Evolutionary conservation across 495 filamentous ascomycete species (phyloP), one percentile per base, ranked within the genome.

Genomic region (Hypoxylon perforatum): DNA sequence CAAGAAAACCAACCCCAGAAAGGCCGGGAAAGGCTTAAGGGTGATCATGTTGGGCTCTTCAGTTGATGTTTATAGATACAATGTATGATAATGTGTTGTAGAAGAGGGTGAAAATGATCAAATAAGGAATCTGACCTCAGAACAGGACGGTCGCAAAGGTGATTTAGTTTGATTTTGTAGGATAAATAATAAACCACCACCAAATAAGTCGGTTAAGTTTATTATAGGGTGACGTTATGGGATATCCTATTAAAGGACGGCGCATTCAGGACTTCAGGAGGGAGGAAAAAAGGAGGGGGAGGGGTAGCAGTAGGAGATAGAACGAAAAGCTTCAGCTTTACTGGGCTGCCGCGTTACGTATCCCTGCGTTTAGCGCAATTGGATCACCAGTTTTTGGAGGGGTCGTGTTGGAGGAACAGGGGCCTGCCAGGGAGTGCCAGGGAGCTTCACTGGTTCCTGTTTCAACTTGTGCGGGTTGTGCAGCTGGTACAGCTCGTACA

Each of bases 1-100:
- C 11, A 82, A 61, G 52, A 82, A 64, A 52, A 76, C 83, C 45
- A 82, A 65, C 65, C 75, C 80, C 67, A 82, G 60, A 19, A 82
- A 56, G 58, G 78, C 61, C 51, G 77, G 77, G 73, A 75, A 77
- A 8, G 76, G 73, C 63, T 77, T 82, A 36, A 78, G 52, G 51
- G 56, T 59, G 63, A 76, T 71, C 81, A 84, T 84, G 48, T 55
- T 77, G 56, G 25, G 42, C 45, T 56, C 28, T 39, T 45, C 57
- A 9, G 15, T 23, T 57, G 33, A 38, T 54, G 9, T 33, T 36
- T 56, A 12, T 21, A 15, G 30, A 54, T 61, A 17, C 50, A 36
- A 14, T 65, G 57, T 3, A 10, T 18, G 41, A 4, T 55, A 25
- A 21, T 47, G 39, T 62, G 50, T 15, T 45, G 21, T 5, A 17